These are phyloP conservation scores for Colletotrichum chrysophilum DNA, from an alignment of 2,329 filamentous ascomycete genomes.

Conservation along the genomic window DNA sequence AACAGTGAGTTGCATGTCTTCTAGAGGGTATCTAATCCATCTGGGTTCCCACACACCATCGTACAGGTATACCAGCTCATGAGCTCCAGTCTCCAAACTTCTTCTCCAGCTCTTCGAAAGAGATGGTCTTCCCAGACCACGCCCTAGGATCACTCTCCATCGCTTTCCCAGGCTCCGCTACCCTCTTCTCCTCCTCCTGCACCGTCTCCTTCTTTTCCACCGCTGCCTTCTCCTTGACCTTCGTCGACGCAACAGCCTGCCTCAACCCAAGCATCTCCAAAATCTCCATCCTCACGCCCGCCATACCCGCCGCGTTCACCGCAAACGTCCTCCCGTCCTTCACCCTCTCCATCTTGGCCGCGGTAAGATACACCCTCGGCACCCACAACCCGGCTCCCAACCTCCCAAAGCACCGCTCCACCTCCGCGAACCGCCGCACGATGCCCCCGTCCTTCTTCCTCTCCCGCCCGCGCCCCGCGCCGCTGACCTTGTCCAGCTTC, in stretches of 20 bases:
- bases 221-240: background rate
- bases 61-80: background rate
- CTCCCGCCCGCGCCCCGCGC: conserved; percentile 21
- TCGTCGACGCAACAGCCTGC: background rate
- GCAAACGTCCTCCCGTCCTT: conserved; percentile 26
- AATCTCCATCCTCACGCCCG: conserved; percentile 42
- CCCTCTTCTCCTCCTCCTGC: background rate
- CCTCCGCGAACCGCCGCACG: conserved; percentile 12
- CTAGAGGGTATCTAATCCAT: conserved; percentile 6
- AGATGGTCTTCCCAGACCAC: conserved; percentile 37
- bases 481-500: conserved; percentile 57
- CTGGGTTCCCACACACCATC: background rate
- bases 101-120: conserved; percentile 38
- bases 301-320: conserved; percentile 39
- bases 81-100: conserved; percentile 17
- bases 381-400: conserved; percentile 27
- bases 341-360: conserved; percentile 39
- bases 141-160: conserved; percentile 17
- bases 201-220: background rate
- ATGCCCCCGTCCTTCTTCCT: conserved; percentile 26
- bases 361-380: conserved; percentile 38
- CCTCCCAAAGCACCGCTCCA: conserved; percentile 3
- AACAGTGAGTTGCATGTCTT: background rate
- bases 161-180: conserved; percentile 2
- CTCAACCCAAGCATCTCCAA: conserved; percentile 45